Evolutionary conservation across 257 asterid species (phyloP).

Genomic region (Fraxinus pennsylvanica): DNA sequence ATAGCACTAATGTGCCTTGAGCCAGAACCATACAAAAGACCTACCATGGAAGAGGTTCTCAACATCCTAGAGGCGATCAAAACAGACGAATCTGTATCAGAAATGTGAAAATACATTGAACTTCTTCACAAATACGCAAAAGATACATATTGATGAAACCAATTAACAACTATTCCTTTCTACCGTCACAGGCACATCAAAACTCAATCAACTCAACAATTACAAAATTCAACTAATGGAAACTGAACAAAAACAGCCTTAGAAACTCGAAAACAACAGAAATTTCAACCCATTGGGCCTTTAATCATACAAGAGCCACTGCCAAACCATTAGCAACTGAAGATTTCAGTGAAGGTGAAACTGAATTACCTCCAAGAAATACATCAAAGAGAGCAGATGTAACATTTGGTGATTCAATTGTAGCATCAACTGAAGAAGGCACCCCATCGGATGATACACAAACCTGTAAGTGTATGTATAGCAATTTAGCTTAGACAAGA

Average conservation of each 20-base stretch:
- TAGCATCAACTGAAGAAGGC: slow-evolving; percentile 72
- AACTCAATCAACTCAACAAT: slow-evolving; percentile 8
- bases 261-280: slow-evolving; percentile 7
- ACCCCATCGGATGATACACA: slow-evolving; percentile 60
- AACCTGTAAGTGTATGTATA: slow-evolving; percentile 47
- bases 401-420: slow-evolving; percentile 69
- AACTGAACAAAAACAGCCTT: slow-evolving; percentile 20
- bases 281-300: slow-evolving; percentile 10
- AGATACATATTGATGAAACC: neutral
- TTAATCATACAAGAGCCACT: slow-evolving; percentile 46
- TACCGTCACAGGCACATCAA: neutral
- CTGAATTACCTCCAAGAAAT: slow-evolving; percentile 78
- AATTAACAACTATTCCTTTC: neutral
- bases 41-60: slow-evolving; percentile 68
- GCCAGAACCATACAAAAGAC: slow-evolving; percentile 69
- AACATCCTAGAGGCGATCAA: slow-evolving; percentile 66
- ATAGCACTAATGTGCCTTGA: slow-evolving; percentile 77
- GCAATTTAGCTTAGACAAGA: neutral
- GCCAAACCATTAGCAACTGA: slow-evolving; percentile 68
- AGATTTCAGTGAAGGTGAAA: slow-evolving; percentile 80
- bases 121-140: slow-evolving; percentile 4
- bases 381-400: slow-evolving; percentile 81
- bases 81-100: slow-evolving; percentile 27
- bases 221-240: neutral
- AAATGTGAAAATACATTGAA: slow-evolving; percentile 19